Evolutionary conservation across 140 eudicot genomes (phyloP), one percentile per base, ranked within the genome.

Genomic region (Anethum foeniculum): DNA sequence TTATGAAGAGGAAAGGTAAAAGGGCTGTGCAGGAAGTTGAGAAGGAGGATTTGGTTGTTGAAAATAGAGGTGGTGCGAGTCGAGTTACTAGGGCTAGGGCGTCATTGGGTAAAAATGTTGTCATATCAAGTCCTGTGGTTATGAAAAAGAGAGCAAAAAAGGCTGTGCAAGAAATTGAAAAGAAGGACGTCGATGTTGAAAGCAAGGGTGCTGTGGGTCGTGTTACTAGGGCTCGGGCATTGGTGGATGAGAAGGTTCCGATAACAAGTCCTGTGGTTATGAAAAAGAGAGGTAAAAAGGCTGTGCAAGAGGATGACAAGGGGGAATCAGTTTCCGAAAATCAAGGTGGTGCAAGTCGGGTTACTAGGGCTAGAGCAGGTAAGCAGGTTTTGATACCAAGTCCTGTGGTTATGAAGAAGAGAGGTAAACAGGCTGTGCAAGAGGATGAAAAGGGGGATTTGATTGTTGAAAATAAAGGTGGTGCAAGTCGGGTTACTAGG

Each of bases 71-170:
- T 81, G 71, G 36, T 28, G 87, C 68, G 19, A 83, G 36, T 81
- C 82, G 87, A 72, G 86, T 80, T 76, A 86, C 88, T 16, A 82
- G 90, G 83, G 87, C 90, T 68, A 86, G 76, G 14, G 85, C 77
- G 30, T 54, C 62, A 2, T 54, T 54, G 62, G 90, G 81, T n/a
- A 75, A 60, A 54, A 28, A 38, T 46, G 68, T 69, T 67, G 36
- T 46, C 25, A 76, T 73, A 32, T 74, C 43, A 10, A 79, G 71
- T 49, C 69, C 85, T 19, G 34, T 72, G 14, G 80, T 78, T 80
- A 80, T 83, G 87, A 82, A 79, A 81, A 86, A 34, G 62, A 79
- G 84, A 48, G 87, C 81, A 27, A 77, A 77, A 79, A 81, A 71
- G 62, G 80, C n/a, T 25, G 80, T 18, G 11, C 68, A 65, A 54